Percentiles rank a stretch among this genome's conserved stretches.
These are phyloP conservation scores for Globisporangium heterothallicum DNA, from an alignment of 352 stramenopile genomes.

Conservation along the genomic window DNA sequence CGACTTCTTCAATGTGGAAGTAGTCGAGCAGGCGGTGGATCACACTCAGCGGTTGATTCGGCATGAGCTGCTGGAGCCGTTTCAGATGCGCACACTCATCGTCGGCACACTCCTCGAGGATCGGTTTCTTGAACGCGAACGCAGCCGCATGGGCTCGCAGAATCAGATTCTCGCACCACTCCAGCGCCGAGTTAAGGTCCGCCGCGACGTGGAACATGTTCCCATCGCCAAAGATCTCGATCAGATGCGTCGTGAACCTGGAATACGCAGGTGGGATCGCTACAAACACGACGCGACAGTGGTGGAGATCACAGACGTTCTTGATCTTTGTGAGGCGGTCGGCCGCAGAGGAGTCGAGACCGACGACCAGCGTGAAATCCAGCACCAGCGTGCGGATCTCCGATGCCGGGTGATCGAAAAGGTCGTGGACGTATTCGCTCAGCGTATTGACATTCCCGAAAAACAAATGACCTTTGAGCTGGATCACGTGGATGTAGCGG, in stretches of 20 bases:
- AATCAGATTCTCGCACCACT: slow-evolving; percentile 74
- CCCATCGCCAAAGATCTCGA: slow-evolving; percentile 44
- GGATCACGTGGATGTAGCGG: slow-evolving; percentile 74
- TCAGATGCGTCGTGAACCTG: slow-evolving; percentile 57
- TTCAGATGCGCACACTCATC: slow-evolving; percentile 51
- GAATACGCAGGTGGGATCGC: slow-evolving; percentile 54
- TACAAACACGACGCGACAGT: slow-evolving; percentile 64
- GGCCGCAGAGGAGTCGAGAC: slow-evolving; percentile 84
- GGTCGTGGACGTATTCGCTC: slow-evolving; percentile 77
- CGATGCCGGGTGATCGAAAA: slow-evolving; percentile 35
- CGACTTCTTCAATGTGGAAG: slow-evolving; percentile 57
- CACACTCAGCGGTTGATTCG: slow-evolving; percentile 52
- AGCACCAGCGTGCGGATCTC: slow-evolving; percentile 72
- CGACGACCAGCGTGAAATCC: slow-evolving; percentile 91
- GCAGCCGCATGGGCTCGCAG: slow-evolving; percentile 28
- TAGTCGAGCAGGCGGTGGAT: slow-evolving; percentile 69
- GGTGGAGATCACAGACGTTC: slow-evolving; percentile 60
- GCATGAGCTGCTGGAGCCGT: slow-evolving; percentile 61
- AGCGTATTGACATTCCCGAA: slow-evolving; percentile 90
- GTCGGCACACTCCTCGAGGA: slow-evolving; percentile 18
- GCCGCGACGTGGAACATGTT: slow-evolving; percentile 44
- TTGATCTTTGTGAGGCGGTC: slow-evolving; percentile 79
- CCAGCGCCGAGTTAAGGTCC: slow-evolving; percentile 61
- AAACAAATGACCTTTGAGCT: slow-evolving; percentile 80
- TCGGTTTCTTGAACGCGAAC: slow-evolving; percentile 11